These are phyloP conservation scores for Thelonectria discophora DNA, from an alignment of 2,329 filamentous ascomycete genomes.

Conservation along the genomic window DNA sequence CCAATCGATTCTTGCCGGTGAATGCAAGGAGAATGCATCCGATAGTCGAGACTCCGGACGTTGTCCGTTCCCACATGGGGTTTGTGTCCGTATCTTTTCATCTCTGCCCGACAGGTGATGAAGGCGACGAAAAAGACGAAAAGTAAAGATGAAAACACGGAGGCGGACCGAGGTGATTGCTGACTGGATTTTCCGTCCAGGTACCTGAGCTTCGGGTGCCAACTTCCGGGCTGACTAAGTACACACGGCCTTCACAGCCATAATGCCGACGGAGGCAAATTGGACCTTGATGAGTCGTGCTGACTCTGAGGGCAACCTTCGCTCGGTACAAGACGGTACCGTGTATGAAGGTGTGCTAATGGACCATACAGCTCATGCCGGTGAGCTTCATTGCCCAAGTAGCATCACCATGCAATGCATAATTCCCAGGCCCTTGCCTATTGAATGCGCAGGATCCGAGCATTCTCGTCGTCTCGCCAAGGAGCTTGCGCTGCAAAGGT, in stretches of 20 bases:
- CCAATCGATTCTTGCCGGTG: neutral
- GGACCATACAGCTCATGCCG: too few species aligned
- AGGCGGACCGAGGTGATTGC: neutral
- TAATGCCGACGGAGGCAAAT: neutral
- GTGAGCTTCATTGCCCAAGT: too few species aligned
- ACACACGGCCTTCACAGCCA: neutral
- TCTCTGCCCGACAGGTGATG: neutral
- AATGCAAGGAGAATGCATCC: neutral
- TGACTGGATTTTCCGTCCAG: neutral
- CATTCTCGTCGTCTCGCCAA: neutral
- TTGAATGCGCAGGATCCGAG: neutral
- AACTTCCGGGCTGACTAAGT: neutral
- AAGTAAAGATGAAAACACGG: neutral
- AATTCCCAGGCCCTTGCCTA: neutral
- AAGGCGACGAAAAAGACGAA: neutral
- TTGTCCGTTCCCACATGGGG: conserved; percentile 3
- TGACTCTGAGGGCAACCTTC: too few species aligned
- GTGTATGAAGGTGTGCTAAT: too few species aligned
- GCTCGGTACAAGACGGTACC: too few species aligned
- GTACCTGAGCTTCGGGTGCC: neutral
- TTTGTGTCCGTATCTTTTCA: neutral
- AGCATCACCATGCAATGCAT: neutral
- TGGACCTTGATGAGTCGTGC: neutral
- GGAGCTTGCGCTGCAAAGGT: neutral
- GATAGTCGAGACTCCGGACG: neutral